phyloP scores from a whole-genome alignment of 345 rosid genomes.

The Arabidopsis arenosa region DNA sequence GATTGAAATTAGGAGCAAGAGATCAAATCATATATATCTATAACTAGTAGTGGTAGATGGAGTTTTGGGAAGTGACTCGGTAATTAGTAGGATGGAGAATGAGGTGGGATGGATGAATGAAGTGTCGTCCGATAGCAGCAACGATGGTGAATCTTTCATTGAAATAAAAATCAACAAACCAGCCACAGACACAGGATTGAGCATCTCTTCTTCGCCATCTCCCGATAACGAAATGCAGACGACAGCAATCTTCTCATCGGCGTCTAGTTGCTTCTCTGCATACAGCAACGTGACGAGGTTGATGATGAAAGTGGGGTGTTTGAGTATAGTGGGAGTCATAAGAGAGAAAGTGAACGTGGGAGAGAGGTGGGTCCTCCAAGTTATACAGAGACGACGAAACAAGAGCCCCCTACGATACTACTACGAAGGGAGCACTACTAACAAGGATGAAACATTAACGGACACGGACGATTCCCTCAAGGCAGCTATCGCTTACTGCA shows the following conservation, averaged over 20 bases:
- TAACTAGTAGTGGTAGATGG: neutral
- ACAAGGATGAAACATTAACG: slow-evolving; percentile 23
- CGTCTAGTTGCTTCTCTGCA: slow-evolving; percentile 35
- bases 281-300: slow-evolving; percentile 29
- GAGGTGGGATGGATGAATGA: slow-evolving; percentile 26
- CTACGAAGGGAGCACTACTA: neutral
- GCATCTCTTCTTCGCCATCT: slow-evolving; percentile 23
- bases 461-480: slow-evolving; percentile 35
- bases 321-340: slow-evolving; percentile 39
- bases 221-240: slow-evolving; percentile 21
- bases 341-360: slow-evolving; percentile 40
- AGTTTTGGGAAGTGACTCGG: neutral
- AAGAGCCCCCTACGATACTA: slow-evolving; percentile 19
- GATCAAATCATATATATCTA: slow-evolving; percentile 12
- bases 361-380: slow-evolving; percentile 40
- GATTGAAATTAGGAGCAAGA: slow-evolving; percentile 13
- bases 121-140: slow-evolving; percentile 13
- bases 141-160: slow-evolving; percentile 34
- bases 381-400: slow-evolving; percentile 32
- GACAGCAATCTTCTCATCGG: slow-evolving; percentile 18
- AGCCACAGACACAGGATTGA: neutral
- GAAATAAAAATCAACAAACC: slow-evolving; percentile 34
- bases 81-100: slow-evolving; percentile 20
- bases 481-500: slow-evolving; percentile 44
- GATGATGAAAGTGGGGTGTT: slow-evolving; percentile 37